Evolutionary conservation across 805 yeast genomes (phyloP), one percentile per base, ranked within the genome.

Genomic region (Pichia nakasei): DNA sequence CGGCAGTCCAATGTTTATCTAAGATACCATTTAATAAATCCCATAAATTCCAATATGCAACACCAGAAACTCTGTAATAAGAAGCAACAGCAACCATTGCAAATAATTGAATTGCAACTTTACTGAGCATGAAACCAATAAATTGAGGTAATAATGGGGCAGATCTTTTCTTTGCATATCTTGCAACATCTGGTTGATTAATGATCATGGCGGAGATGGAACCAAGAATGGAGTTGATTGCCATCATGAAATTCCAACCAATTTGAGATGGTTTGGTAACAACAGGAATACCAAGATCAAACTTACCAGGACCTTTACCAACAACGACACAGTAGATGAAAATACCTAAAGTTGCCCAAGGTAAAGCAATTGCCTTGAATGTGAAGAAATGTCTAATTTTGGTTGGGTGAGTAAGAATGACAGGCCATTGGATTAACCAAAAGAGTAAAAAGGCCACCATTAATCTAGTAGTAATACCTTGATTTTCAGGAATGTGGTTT

Each of bases 71-170:
- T 27, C 58, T 59, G 26, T 63, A 50, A 21, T 69, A 63, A 3
- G 76, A 70, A 20, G 73, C 66, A 12, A 75, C 69, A 17, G 69
- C 63, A 35, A 73, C 48, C 29, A 72, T 52, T 18, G 77, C 78
- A 53, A 73, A 61, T 24, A 73, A 51, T 37, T 42, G 43, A 27
- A 49, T 45, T 13, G 43, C 41, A 29, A 49, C 38, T 22, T 49
- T 48, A 26, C 76, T 74, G 20, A 72, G 63, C 26, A 52, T 43
- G 8, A 68, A 62, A 11, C 75, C 73, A 27, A 63, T 54, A 8
- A 68, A 42, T 45, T 59, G 47, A 13, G 57, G 45, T 8, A 55
- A 41, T 19, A 52, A 33, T 7, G 51, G 43, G 26, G 53, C 50
- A 12, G 44, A 39, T 5, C 41, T 46, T 21, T 44, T 51, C 31